A percentile compares a stretch with the other conserved stretches of the same genome.
Conservation (phyloP, 2,329 filamentous ascomycete genomes). For the Scleromitrula shiraiana region DNA sequence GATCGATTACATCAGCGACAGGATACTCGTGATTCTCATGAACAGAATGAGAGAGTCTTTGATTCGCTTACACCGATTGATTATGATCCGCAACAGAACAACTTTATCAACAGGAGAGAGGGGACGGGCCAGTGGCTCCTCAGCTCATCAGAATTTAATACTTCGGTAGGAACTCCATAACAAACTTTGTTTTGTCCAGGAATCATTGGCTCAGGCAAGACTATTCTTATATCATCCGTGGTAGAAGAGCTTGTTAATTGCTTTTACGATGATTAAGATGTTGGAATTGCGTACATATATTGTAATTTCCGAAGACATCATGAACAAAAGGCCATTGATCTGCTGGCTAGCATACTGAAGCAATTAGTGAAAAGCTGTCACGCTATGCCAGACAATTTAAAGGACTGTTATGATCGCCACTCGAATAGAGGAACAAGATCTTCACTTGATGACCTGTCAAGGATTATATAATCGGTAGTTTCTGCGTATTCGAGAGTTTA, state of each 20-base stretch:
- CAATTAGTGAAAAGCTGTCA: constrained; percentile 22
- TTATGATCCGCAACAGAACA: constrained; percentile 34
- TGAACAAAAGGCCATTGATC: constrained; percentile 19
- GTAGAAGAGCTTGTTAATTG: constrained; percentile 32
- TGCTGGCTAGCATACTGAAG: constrained; percentile 27
- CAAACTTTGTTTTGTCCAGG: constrained; percentile 12
- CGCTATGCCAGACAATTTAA: constrained; percentile 12
- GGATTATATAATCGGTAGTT: constrained; percentile 15
- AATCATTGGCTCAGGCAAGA: constrained; percentile 40
- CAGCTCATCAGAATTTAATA: constrained; percentile 4
- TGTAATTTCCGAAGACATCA: constrained; percentile 27
- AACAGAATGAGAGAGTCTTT: too few species aligned
- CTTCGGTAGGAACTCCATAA: constrained; percentile 3
- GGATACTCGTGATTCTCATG: too few species aligned
- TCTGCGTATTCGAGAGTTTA: constrained; percentile 15
- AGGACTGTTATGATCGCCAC: constrained; percentile 22
- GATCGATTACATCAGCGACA: too few species aligned
- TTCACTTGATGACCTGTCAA: constrained; percentile 20
- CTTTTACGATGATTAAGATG: constrained; percentile 16
- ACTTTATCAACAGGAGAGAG: too few species aligned
- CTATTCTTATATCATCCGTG: constrained; percentile 35
- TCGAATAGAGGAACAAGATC: constrained; percentile 15
- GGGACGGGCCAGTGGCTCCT: constrained; percentile 19
- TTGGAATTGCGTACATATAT: constrained; percentile 29
- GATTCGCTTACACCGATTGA: constrained; percentile 35